A percentile compares a stretch with the other conserved stretches of the same genome.
phyloP scores from a whole-genome alignment of 805 yeast genomes.

The Kluyveromyces starmeri region DNA sequence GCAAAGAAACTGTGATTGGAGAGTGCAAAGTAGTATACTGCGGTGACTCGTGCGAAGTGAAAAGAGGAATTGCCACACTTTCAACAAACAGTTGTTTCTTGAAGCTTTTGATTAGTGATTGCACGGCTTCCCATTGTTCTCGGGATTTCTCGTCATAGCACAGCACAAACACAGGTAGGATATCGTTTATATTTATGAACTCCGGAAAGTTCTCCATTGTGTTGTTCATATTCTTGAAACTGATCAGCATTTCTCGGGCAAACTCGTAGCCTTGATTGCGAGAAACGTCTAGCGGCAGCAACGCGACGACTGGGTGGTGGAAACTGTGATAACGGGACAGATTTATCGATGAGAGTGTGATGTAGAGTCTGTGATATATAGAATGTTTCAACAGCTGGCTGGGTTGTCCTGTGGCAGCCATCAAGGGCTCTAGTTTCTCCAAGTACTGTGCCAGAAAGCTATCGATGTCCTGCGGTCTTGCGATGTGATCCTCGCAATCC shows the following conservation, averaged over 20 bases:
- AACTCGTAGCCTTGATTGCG: conserved; percentile 32
- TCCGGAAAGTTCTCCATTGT: conserved; percentile 39
- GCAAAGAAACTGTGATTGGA: conserved; percentile 25
- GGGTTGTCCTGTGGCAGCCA: conserved; percentile 17
- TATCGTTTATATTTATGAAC: conserved; percentile 58
- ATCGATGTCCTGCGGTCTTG: conserved; percentile 1
- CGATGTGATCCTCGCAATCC: conserved; percentile 3
- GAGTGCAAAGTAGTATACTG: conserved; percentile 18
- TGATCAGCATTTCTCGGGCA: conserved; percentile 50
- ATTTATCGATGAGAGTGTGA: conserved; percentile 48
- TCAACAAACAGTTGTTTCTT: conserved; percentile 35
- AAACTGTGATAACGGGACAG: conserved; percentile 76
- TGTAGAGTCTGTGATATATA: conserved; percentile 49
- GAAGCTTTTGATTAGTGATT: conserved; percentile 32
- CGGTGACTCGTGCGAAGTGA: conserved; percentile 12
- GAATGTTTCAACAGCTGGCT: conserved; percentile 33
- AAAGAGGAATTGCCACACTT: conserved; percentile 23
- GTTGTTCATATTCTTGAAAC: conserved; percentile 37
- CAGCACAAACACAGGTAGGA: conserved; percentile 44
- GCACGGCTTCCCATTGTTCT: conserved; percentile 37
- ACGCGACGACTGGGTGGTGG: conserved; percentile 74
- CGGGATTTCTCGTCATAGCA: conserved; percentile 39
- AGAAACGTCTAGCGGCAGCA: conserved; percentile 49
- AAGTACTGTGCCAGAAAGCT: conserved; percentile 7
- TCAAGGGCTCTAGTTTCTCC: conserved; percentile 5